A percentile compares a stretch with the other conserved stretches of the same genome.
Conservation (phyloP, 306 rosid species). For the Clitoria ternatea region DNA sequence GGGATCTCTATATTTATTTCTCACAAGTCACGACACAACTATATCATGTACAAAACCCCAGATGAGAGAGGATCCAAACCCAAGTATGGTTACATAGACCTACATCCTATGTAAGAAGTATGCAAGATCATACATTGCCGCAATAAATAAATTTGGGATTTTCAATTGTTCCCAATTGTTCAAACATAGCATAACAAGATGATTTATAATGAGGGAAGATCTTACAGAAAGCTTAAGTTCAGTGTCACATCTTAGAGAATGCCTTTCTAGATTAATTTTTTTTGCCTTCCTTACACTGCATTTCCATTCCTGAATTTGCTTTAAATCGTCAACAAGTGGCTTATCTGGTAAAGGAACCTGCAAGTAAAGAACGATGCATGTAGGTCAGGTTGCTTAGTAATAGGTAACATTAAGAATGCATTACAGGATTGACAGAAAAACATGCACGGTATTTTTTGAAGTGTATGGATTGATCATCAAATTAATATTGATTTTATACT, state of each 20-base stretch:
- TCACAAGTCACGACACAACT: neutral
- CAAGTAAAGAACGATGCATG: conserved; percentile 22
- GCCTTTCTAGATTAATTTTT: conserved; percentile 78
- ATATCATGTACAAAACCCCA: neutral
- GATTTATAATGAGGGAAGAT: conserved; percentile 16
- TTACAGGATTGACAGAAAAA: neutral
- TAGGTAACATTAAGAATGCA: neutral
- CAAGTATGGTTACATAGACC: neutral
- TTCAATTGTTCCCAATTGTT: neutral
- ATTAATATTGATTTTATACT: neutral
- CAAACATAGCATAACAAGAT: neutral
- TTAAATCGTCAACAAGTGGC: conserved; percentile 50
- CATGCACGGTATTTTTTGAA: neutral
- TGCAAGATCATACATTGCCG: conserved; percentile 6
- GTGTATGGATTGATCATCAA: neutral
- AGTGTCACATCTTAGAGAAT: conserved; percentile 76
- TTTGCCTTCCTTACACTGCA: conserved; percentile 66
- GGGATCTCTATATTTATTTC: neutral
- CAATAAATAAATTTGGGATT: neutral
- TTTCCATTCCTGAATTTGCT: conserved; percentile 79
- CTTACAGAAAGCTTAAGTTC: conserved; percentile 92
- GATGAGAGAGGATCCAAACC: neutral
- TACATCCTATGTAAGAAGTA: neutral
- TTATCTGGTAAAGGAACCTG: conserved; percentile 83
- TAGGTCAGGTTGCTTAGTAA: neutral